Evolutionary conservation across 139 green algal genomes (phyloP).

Genomic region (Tetraselmis chui): DNA sequence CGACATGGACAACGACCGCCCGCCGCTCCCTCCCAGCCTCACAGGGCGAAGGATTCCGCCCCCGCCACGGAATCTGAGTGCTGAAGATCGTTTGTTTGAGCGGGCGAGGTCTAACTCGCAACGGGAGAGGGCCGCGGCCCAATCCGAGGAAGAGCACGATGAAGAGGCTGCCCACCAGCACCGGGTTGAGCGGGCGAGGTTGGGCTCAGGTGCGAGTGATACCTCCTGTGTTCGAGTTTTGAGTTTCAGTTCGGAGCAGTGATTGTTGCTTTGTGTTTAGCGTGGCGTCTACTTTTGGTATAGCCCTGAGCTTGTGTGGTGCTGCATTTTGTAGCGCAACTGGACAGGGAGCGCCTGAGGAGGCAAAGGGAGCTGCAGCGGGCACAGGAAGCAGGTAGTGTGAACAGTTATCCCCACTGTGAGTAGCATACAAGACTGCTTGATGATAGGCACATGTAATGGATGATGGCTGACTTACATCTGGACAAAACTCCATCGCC

Average conservation of each 20-base stretch:
- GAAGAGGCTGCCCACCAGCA: neutral
- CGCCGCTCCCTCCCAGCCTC: neutral
- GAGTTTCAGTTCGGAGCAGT: no score
- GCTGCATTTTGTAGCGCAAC: no score
- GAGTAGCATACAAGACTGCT: no score
- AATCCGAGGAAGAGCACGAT: neutral
- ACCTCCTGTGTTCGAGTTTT: no score
- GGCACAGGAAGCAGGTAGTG: neutral
- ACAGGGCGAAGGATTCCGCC: neutral
- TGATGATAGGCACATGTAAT: no score
- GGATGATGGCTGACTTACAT: no score
- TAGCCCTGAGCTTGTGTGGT: no score
- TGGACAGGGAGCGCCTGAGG: neutral
- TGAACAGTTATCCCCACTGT: no score
- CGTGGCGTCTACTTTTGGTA: neutral
- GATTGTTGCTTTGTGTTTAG: no score
- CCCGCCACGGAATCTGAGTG: neutral
- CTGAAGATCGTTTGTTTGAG: no score
- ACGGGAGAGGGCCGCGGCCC: no score
- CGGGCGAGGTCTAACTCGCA: no score
- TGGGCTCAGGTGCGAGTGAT: neutral
- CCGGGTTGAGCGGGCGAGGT: neutral
- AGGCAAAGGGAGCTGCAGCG: neutral
- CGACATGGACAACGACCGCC: neutral
- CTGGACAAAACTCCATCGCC: neutral